phyloP scores from a whole-genome alignment of 768 basidiomycete species.

The Clathrus columnatus region DNA sequence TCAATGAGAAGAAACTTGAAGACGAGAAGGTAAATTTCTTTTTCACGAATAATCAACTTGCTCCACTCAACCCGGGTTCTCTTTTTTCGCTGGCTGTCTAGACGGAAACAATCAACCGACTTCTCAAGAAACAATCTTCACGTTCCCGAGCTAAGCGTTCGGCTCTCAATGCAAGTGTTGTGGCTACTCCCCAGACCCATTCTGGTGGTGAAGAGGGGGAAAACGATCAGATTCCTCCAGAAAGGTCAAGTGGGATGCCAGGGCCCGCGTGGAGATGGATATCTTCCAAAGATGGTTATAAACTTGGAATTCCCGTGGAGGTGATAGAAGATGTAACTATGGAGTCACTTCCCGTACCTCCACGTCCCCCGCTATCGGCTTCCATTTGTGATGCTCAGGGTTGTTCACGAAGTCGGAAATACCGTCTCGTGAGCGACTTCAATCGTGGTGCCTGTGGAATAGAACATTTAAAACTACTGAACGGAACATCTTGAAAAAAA shows the following conservation, averaged over 20 bases:
- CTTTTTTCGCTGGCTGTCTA: slow-evolving; percentile 19
- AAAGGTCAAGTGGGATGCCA: not conserved
- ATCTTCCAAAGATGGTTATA: not conserved
- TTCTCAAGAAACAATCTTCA: slow-evolving; percentile 72
- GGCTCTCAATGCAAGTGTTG: slow-evolving; percentile 1
- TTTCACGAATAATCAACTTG: not conserved
- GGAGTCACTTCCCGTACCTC: not conserved
- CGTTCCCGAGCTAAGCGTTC: slow-evolving; percentile 9
- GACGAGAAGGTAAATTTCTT: slow-evolving; percentile 60
- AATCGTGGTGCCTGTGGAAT: slow-evolving; percentile 60
- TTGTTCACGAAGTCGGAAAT: slow-evolving; percentile 48
- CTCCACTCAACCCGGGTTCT: not conserved
- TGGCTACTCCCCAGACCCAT: slow-evolving; percentile 1
- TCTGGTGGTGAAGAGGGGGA: slow-evolving; percentile 8
- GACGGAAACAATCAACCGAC: slow-evolving; percentile 84
- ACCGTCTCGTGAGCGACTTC: slow-evolving; percentile 58
- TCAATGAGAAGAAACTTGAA: slow-evolving; percentile 76
- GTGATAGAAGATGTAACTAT: not conserved
- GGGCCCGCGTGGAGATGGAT: slow-evolving; percentile 10
- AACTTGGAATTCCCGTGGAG: slow-evolving; percentile 1
- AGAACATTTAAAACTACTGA: slow-evolving; percentile 47
- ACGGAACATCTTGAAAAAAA: not conserved
- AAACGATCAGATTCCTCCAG: slow-evolving; percentile 1
- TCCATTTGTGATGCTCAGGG: slow-evolving; percentile 48
- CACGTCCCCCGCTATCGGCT: not conserved